phyloP scores from a whole-genome alignment of 768 basidiomycete species.

The Podaxis sp. region DNA sequence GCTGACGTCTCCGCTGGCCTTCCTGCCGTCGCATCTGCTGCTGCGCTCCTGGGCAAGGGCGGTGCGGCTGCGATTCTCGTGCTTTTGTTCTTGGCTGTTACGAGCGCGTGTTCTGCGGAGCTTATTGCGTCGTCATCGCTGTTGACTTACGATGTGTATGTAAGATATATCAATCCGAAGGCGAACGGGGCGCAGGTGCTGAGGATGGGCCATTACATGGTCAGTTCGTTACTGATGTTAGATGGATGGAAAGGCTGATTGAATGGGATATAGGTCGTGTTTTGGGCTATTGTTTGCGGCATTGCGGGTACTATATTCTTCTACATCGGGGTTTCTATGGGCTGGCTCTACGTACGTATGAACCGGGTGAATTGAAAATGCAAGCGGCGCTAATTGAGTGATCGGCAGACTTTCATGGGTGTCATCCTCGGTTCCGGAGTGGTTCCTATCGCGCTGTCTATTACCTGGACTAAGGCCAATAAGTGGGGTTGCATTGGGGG shows the following conservation, averaged over 20 bases:
- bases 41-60: constrained; percentile 72
- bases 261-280: constrained; percentile 41
- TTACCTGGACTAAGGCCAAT: constrained; percentile 85
- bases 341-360: constrained; percentile 85
- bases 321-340: constrained; percentile 90
- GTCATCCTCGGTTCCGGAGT: constrained; percentile 83
- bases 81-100: constrained; percentile 84
- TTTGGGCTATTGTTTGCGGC: constrained; percentile 76
- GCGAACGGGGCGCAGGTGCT: constrained; percentile 76
- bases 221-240: constrained; percentile 18
- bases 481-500: constrained; percentile 81
- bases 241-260: background rate
- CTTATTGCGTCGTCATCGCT: constrained; percentile 86
- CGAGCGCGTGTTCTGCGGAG: constrained; percentile 75
- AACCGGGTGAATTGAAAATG: background rate
- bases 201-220: constrained; percentile 63
- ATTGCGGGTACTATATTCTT: constrained; percentile 82
- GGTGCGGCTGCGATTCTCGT: constrained; percentile 79
- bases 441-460: constrained; percentile 79
- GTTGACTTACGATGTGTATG: constrained; percentile 83
- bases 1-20: constrained; percentile 86
- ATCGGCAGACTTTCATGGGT: constrained; percentile 71
- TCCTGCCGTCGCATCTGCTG: constrained; percentile 78
- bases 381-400: background rate
- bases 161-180: constrained; percentile 77